phyloP scores from a whole-genome alignment of 257 asterid genomes.

The Ocimum tenuiflorum region DNA sequence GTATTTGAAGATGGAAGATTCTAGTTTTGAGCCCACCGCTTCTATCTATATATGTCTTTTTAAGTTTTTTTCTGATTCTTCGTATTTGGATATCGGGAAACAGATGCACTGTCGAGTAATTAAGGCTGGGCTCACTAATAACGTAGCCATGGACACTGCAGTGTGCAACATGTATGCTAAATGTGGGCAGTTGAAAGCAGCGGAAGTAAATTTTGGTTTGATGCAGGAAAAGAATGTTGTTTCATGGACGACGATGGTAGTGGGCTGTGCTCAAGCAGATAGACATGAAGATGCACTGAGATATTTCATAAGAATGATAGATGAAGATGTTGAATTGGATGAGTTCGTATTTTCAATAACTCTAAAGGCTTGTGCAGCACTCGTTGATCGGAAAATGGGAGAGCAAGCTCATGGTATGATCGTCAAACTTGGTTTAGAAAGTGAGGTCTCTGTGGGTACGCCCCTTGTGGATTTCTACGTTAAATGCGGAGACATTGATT shows the following conservation, averaged over 20 bases:
- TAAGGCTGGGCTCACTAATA: slow-evolving; percentile 30
- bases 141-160: slow-evolving; percentile 35
- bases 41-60: slow-evolving; percentile 28
- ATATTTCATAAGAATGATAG: slow-evolving; percentile 28
- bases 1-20: slow-evolving; percentile 23
- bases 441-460: slow-evolving; percentile 41
- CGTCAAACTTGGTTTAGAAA: slow-evolving; percentile 34
- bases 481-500: slow-evolving; percentile 34
- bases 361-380: slow-evolving; percentile 43
- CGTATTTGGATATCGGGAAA: slow-evolving; percentile 33
- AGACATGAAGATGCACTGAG: slow-evolving; percentile 36
- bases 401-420: slow-evolving; percentile 38
- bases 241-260: slow-evolving; percentile 48
- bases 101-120: slow-evolving; percentile 41
- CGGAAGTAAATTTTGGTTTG: slow-evolving; percentile 26
- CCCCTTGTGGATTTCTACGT: slow-evolving; percentile 55
- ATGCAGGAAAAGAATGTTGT: slow-evolving; percentile 36
- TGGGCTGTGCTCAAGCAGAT: slow-evolving; percentile 42
- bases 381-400: slow-evolving; percentile 30
- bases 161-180: slow-evolving; percentile 42
- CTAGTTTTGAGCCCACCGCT: slow-evolving; percentile 18
- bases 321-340: slow-evolving; percentile 30
- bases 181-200: slow-evolving; percentile 33
- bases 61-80: slow-evolving; percentile 25
- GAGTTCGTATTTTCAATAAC: slow-evolving; percentile 40